phyloP scores from a whole-genome alignment of 495 filamentous ascomycete genomes.

The Aspergillus affinis region DNA sequence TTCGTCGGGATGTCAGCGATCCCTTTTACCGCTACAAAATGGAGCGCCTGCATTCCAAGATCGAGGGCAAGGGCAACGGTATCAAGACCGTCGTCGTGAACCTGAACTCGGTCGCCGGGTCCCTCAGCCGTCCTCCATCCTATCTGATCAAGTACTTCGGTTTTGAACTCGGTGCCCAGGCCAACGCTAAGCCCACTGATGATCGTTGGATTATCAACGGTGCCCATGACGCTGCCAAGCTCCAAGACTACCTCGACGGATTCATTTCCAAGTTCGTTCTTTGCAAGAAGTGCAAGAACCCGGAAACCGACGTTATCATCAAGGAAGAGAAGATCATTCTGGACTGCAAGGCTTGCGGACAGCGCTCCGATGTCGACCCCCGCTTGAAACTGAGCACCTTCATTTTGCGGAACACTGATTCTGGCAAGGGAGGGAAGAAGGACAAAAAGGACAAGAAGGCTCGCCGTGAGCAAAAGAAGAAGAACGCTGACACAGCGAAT shows the following conservation, averaged over 20 bases:
- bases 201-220: conserved; percentile 99
- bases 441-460: conserved; percentile 88
- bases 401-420: conserved; percentile 90
- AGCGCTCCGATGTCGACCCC: conserved; percentile 84
- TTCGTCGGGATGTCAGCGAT: conserved; percentile 97
- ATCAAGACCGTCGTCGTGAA: conserved; percentile 97
- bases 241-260: conserved; percentile 96
- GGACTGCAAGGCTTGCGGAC: conserved; percentile 98
- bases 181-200: conserved; percentile 93
- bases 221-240: conserved; percentile 90
- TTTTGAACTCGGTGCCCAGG: conserved; percentile 97
- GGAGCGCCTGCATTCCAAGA: conserved; percentile 97
- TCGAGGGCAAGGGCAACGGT: conserved; percentile 98
- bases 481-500: conserved; percentile 52
- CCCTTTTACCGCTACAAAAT: conserved; percentile 99
- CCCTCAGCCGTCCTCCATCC: conserved; percentile 85
- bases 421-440: conserved; percentile 85
- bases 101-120: conserved; percentile 88
- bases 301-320: conserved; percentile 92
- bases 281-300: conserved; percentile 99
- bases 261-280: conserved; percentile 98
- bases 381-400: conserved; percentile 96
- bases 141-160: conserved; percentile 99
- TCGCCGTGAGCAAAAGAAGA: conserved; percentile 71
- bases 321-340: conserved; percentile 87